Conservation (phyloP, 2,329 filamentous ascomycete species). For the Chaetomiaceae sp. region DNA sequence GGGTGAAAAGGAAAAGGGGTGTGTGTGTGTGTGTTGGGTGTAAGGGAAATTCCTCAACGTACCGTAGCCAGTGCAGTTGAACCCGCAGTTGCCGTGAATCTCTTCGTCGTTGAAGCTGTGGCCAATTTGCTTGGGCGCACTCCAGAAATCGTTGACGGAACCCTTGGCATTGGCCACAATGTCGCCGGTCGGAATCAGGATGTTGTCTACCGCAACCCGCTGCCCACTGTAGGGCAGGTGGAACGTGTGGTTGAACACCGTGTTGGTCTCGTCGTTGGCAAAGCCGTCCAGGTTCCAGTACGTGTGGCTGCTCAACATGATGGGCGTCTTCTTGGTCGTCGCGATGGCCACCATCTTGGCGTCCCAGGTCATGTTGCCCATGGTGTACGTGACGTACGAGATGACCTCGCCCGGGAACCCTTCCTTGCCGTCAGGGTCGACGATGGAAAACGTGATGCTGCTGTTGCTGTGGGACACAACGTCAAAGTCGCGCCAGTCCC, state of each 20-base stretch:
- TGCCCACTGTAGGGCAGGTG: constrained; percentile 69
- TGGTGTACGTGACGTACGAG: constrained; percentile 68
- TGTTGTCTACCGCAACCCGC: constrained; percentile 63
- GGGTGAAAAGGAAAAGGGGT: background rate
- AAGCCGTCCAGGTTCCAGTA: constrained; percentile 86
- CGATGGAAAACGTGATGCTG: constrained; percentile 71
- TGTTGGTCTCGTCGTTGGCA: constrained; percentile 64
- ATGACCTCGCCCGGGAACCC: constrained; percentile 77
- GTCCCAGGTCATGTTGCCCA: constrained; percentile 64
- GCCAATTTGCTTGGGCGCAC: constrained; percentile 72
- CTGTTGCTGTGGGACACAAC: constrained; percentile 62
- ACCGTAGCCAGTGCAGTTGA: constrained; percentile 81
- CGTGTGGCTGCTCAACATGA: constrained; percentile 70
- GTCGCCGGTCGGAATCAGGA: constrained; percentile 70
- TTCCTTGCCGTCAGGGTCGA: constrained; percentile 67
- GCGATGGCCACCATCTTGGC: constrained; percentile 68
- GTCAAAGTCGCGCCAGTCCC: constrained; percentile 76
- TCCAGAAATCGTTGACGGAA: constrained; percentile 79
- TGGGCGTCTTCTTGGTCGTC: constrained; percentile 71
- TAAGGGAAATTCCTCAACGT: constrained; percentile 30
- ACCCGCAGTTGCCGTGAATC: constrained; percentile 70
- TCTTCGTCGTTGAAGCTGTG: constrained; percentile 59
- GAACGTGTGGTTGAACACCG: constrained; percentile 66
- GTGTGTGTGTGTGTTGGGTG: too few species aligned
- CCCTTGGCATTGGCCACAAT: constrained; percentile 65